Evolutionary conservation across 208 protist genomes (phyloP).

Genomic region (Wallacemonas sp.): DNA sequence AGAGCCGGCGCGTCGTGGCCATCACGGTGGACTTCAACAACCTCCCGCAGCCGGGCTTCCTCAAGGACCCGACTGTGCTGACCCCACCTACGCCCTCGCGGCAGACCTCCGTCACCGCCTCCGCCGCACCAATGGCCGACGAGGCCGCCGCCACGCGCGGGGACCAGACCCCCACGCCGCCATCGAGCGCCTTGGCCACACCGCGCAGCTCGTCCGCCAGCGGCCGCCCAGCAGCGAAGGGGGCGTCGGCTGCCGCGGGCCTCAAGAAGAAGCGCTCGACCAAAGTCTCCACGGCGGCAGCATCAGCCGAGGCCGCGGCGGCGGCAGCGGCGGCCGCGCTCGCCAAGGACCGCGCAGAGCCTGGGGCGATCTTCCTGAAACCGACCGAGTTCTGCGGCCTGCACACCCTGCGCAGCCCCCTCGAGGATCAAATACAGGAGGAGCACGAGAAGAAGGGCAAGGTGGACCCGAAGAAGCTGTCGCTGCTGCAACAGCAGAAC

Average conservation of each 20-base stretch:
- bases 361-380: slow-evolving; percentile 45
- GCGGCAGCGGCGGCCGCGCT: background rate
- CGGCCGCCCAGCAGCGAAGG: no score
- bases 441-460: slow-evolving; percentile 85
- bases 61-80: slow-evolving; percentile 38
- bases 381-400: slow-evolving; percentile 77
- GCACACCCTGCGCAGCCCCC: slow-evolving; percentile 46
- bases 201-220: slow-evolving; percentile 10
- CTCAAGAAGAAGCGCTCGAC: slow-evolving; percentile 9
- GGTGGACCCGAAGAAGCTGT: slow-evolving; percentile 75
- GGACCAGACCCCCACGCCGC: slow-evolving; percentile 3
- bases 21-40: slow-evolving; percentile 86
- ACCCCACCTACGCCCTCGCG: background rate
- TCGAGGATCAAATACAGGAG: slow-evolving; percentile 75
- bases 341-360: slow-evolving; percentile 15
- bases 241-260: no score
- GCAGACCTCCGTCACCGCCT: background rate
- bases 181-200: background rate
- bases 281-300: background rate
- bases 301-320: background rate
- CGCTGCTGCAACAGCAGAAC: slow-evolving; percentile 72
- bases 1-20: slow-evolving; percentile 54
- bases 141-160: background rate
- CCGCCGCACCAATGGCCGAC: background rate
- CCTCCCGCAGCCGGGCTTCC: slow-evolving; percentile 41